These are phyloP conservation scores for Dactylellina parvicollis DNA, from an alignment of 2,329 filamentous ascomycete genomes.

Conservation along the genomic window DNA sequence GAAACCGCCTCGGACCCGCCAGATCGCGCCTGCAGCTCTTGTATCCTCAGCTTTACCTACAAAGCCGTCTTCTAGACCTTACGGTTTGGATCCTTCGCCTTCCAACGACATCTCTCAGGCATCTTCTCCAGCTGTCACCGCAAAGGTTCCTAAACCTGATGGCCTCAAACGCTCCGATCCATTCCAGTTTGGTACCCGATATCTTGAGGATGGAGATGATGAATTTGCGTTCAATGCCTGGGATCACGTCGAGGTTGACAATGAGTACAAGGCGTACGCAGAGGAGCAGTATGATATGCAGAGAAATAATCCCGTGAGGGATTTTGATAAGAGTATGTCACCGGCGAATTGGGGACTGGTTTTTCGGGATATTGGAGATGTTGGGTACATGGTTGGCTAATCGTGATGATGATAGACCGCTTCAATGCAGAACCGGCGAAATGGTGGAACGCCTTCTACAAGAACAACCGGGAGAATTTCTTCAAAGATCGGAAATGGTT, in stretches of 20 bases:
- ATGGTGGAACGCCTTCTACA: constrained; percentile 99
- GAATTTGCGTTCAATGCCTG: constrained; percentile 98
- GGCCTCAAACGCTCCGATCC: constrained; percentile 84
- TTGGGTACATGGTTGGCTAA: constrained; percentile 50
- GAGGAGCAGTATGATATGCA: constrained; percentile 86
- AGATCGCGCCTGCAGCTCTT: constrained; percentile 38
- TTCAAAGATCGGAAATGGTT: constrained; percentile 99
- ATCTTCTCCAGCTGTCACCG: background rate
- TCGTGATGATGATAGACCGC: constrained; percentile 66
- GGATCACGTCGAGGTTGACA: constrained; percentile 96
- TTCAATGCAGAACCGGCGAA: constrained; percentile 92
- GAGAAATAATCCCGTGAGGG: constrained; percentile 83
- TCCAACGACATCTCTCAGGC: background rate
- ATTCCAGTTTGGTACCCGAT: constrained; percentile 83
- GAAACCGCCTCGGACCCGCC: constrained; percentile 40
- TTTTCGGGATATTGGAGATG: no score
- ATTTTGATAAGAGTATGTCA: constrained; percentile 84
- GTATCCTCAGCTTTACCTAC: constrained; percentile 40
- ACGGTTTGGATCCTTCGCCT: constrained; percentile 2
- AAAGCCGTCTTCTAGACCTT: constrained; percentile 34
- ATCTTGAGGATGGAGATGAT: constrained; percentile 82
- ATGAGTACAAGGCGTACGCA: constrained; percentile 84
- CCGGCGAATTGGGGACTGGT: no score
- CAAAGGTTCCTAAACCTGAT: constrained; percentile 51
- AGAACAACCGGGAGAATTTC: constrained; percentile 96